These are phyloP conservation scores for Penicillium herquei DNA, from an alignment of 495 filamentous ascomycete species.

Conservation along the genomic window DNA sequence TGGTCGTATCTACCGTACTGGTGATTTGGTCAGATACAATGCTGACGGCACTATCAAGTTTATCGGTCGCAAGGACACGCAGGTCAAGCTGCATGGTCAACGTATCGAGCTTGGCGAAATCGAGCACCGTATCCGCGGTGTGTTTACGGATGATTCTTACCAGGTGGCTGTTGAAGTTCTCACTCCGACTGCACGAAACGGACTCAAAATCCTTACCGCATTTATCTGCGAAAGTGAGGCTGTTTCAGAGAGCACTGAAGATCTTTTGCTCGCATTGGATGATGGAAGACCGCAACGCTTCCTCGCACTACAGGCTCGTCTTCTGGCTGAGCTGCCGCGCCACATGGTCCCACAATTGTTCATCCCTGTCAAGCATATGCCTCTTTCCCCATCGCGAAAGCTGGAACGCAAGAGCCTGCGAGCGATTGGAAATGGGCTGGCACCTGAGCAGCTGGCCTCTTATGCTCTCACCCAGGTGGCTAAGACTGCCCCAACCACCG, in stretches of 20 bases:
- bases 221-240: neutral
- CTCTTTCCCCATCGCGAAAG: neutral
- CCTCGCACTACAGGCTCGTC: neutral
- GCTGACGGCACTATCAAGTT: constrained; percentile 14
- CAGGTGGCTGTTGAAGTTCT: neutral
- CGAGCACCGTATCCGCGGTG: constrained; percentile 12
- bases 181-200: neutral
- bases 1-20: constrained; percentile 29
- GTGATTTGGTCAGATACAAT: constrained; percentile 24
- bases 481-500: neutral
- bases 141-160: neutral
- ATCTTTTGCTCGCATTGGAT: no score
- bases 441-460: neutral
- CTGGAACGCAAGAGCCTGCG: neutral
- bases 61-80: constrained; percentile 32
- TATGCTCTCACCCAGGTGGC: neutral
- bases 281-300: no score
- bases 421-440: neutral
- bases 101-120: constrained; percentile 44
- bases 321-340: neutral
- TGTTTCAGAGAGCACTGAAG: no score
- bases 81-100: constrained; percentile 41
- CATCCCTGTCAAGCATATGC: neutral
- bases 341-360: neutral
- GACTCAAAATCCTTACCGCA: neutral